Evolutionary conservation across 495 filamentous ascomycete genomes (phyloP).

Genomic region (Aspergillus carlsbadensis): DNA sequence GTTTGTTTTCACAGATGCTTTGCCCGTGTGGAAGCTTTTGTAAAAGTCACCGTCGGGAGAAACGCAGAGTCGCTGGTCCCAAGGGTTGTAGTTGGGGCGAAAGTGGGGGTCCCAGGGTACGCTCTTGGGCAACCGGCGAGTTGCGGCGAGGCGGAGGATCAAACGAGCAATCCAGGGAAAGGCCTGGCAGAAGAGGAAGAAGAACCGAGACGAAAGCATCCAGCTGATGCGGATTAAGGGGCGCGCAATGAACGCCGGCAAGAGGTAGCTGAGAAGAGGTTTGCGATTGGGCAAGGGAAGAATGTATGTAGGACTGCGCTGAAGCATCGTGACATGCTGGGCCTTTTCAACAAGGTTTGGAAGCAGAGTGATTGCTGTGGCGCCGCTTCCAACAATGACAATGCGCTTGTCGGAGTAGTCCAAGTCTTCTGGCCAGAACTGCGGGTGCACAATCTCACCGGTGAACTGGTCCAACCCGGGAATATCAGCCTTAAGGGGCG

Average conservation of each 20-base stretch:
- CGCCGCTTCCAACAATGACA: conserved; percentile 56
- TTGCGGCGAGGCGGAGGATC: conserved; percentile 42
- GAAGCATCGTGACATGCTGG: conserved; percentile 52
- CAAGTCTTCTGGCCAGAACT: conserved; percentile 53
- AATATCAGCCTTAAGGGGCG: conserved; percentile 52
- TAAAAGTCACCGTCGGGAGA: conserved; percentile 75
- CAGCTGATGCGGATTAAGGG: conserved; percentile 45
- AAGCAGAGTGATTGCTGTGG: conserved; percentile 56
- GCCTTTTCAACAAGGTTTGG: conserved; percentile 45
- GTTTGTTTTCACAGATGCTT: conserved; percentile 65
- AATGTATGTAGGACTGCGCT: conserved; percentile 61
- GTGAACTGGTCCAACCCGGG: conserved; percentile 39
- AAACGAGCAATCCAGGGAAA: conserved; percentile 54
- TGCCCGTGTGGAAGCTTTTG: conserved; percentile 53
- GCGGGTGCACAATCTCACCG: conserved; percentile 49
- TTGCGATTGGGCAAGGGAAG: conserved; percentile 47
- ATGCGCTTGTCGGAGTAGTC: conserved; percentile 52
- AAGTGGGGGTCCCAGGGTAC: conserved; percentile 66
- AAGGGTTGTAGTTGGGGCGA: conserved; percentile 67
- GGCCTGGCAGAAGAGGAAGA: conserved; percentile 53
- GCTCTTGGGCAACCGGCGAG: conserved; percentile 51
- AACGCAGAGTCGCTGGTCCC: conserved; percentile 72
- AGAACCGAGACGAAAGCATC: conserved; percentile 43
- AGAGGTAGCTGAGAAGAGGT: conserved; percentile 36
- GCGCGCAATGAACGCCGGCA: conserved; percentile 35